Evolutionary conservation across 2,329 filamentous ascomycete species (phyloP), one percentile per base, ranked within the genome.

Genomic region (Epichloe sibirici): DNA sequence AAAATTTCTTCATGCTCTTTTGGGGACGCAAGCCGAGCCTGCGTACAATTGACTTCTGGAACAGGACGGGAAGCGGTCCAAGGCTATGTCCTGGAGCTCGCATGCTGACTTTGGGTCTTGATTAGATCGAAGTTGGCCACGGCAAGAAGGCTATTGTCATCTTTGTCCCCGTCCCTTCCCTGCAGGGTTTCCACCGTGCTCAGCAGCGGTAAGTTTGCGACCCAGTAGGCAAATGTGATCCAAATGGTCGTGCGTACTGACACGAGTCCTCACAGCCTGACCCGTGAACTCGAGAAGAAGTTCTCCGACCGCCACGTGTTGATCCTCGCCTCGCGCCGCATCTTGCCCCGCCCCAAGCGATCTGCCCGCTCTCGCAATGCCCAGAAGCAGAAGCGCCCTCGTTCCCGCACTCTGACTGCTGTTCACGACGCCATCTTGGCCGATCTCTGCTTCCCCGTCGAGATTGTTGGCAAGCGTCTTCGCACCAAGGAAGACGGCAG

Each of bases 71-170:
- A 82, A 83, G 81, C 81, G 81, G 81, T 84, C 81, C 81, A 84
- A 76, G 78, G 77, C 75, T 74, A 74, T 69, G 69, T 79, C 79
- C 78, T 82, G 81, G 81, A 85, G 81, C 78, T 85, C 81, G 82
- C 81, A 82, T 81, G 82, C 82, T 85, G 81, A 85, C 78, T 83
- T 78, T 75, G 63, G 74, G 75, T 82, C 78, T 80, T 59, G 61
- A 73, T 69, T 78, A 98, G 93, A 93, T 98, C 82, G 93, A 98
- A 83, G 91, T 97, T 79, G 93, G 93, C 82, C 90, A 97, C 82
- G 93, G 93, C 85, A 95, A 95, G 85, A 98, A 97, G 87, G 93
- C 93, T 73, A 93, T 98, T 81, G 91, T 95, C 83, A 95, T 98
- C 88, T 98, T 98, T 88, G 93, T 98, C 83, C 93, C 93, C 74